A percentile compares a stretch with the other conserved stretches of the same genome.
phyloP scores from a whole-genome alignment of 371 early-diverging fungal species.

The Funneliformis caledonium region DNA sequence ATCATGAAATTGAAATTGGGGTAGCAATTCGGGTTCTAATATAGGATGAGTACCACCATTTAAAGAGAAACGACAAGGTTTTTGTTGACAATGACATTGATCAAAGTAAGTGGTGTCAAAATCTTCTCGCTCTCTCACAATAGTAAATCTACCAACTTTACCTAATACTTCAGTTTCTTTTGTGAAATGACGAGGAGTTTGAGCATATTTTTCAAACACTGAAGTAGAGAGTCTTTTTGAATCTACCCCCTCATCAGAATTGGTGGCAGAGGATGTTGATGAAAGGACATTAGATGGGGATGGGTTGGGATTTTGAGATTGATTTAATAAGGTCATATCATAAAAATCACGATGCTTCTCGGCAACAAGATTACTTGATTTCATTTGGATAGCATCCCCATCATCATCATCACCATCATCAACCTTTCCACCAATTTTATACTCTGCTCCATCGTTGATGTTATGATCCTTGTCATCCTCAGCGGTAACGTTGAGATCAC shows the following conservation, averaged over 20 bases:
- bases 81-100: slow-evolving; percentile 32
- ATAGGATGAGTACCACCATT: slow-evolving; percentile 17
- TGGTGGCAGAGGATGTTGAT: not conserved
- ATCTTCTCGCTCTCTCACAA: slow-evolving; percentile 24
- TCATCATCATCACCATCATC: not conserved
- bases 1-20: not conserved
- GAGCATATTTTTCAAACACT: slow-evolving; percentile 12
- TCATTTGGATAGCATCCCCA: not conserved
- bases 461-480: not conserved
- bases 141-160: slow-evolving; percentile 33
- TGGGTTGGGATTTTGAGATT: too few relatives aligned
- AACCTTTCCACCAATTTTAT: not conserved
- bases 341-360: too few relatives aligned
- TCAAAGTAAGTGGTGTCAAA: slow-evolving; percentile 27
- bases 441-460: too few relatives aligned
- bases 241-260: not conserved
- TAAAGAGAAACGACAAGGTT: slow-evolving; percentile 11
- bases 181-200: slow-evolving; percentile 12
- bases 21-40: not conserved
- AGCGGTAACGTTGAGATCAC: not conserved
- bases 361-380: too few relatives aligned
- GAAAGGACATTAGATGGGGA: too few relatives aligned
- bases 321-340: too few relatives aligned
- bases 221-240: not conserved
- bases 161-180: slow-evolving; percentile 25